phyloP scores from a whole-genome alignment of 2,329 filamentous ascomycete genomes.

The Dendrostoma leiphaemia region DNA sequence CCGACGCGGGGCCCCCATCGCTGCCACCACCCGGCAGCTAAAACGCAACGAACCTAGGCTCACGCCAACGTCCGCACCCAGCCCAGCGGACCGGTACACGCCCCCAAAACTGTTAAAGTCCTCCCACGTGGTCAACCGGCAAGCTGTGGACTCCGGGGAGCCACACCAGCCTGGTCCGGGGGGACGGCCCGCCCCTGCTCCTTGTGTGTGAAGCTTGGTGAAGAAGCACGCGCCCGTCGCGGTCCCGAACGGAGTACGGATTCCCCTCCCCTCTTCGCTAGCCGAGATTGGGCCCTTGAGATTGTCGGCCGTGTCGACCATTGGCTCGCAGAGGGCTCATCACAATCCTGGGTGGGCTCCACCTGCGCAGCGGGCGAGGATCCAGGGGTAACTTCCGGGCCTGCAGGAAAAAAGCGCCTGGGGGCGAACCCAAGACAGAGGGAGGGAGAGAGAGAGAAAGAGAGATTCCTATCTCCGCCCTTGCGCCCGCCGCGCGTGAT shows the following conservation, averaged over 20 bases:
- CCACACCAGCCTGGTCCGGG: conserved; percentile 3
- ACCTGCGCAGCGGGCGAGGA: conserved; percentile 5
- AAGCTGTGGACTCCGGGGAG: conserved; percentile 1
- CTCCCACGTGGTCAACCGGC: neutral
- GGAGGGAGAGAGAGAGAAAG: no score
- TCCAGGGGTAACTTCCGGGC: conserved; percentile 1
- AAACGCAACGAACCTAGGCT: neutral
- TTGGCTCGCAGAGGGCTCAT: neutral
- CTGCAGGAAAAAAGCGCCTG: neutral
- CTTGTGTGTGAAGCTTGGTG: neutral
- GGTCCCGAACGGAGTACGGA: neutral
- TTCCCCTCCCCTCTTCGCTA: neutral
- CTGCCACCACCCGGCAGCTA: neutral
- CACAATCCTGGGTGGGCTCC: neutral
- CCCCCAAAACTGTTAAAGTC: neutral
- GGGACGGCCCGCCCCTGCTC: neutral
- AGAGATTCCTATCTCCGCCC: no score
- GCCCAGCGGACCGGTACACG: conserved; percentile 5
- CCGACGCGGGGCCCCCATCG: no score
- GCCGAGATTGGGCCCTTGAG: conserved; percentile 3
- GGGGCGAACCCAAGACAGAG: neutral
- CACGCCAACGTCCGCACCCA: neutral
- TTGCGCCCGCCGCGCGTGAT: neutral
- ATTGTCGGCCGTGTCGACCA: neutral
- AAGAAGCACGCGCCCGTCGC: neutral